A percentile compares a stretch with the other conserved stretches of the same genome.
phyloP scores from a whole-genome alignment of 352 stramenopile genomes.

The Phytophthora nicotianae region DNA sequence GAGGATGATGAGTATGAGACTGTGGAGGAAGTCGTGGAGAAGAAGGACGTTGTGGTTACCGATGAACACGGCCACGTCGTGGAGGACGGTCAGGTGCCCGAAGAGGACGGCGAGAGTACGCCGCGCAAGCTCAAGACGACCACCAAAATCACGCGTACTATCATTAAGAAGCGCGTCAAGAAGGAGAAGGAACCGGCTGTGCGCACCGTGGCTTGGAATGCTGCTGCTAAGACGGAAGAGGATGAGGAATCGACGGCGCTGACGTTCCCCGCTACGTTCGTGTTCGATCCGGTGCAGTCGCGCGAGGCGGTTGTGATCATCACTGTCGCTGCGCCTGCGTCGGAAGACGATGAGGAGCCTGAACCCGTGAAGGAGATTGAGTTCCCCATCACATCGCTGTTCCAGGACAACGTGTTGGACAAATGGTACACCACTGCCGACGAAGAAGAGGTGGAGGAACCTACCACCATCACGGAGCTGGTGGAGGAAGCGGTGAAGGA shows the following conservation, averaged over 20 bases:
- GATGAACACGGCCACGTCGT: slow-evolving; percentile 52
- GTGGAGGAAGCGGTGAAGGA: slow-evolving; percentile 31
- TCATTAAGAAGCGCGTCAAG: slow-evolving; percentile 65
- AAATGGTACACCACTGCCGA: slow-evolving; percentile 72
- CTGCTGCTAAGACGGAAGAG: slow-evolving; percentile 14
- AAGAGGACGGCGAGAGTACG: slow-evolving; percentile 43
- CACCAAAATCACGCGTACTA: slow-evolving; percentile 62
- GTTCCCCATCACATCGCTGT: slow-evolving; percentile 75
- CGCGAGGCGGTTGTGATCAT: slow-evolving; percentile 80
- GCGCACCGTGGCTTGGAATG: slow-evolving; percentile 44
- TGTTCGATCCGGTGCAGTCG: slow-evolving; percentile 86
- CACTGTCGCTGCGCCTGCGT: slow-evolving; percentile 45
- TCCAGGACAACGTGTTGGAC: slow-evolving; percentile 65
- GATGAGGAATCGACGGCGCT: slow-evolving; percentile 13
- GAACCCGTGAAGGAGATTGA: slow-evolving; percentile 82
- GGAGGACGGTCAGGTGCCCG: slow-evolving; percentile 41
- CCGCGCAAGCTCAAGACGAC: slow-evolving; percentile 58
- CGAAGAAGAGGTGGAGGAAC: slow-evolving; percentile 45
- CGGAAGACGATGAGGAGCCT: slow-evolving; percentile 54
- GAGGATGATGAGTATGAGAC: slow-evolving; percentile 62
- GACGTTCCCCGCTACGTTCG: slow-evolving; percentile 68
- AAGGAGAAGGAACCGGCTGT: slow-evolving; percentile 54
- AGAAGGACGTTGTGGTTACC: slow-evolving; percentile 59
- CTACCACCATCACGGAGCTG: slow-evolving; percentile 40
- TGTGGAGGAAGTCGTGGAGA: slow-evolving; percentile 61